Evolutionary conservation across 768 basidiomycete genomes (phyloP), one percentile per base, ranked within the genome.

Genomic region (Rossbeevera mucosa): DNA sequence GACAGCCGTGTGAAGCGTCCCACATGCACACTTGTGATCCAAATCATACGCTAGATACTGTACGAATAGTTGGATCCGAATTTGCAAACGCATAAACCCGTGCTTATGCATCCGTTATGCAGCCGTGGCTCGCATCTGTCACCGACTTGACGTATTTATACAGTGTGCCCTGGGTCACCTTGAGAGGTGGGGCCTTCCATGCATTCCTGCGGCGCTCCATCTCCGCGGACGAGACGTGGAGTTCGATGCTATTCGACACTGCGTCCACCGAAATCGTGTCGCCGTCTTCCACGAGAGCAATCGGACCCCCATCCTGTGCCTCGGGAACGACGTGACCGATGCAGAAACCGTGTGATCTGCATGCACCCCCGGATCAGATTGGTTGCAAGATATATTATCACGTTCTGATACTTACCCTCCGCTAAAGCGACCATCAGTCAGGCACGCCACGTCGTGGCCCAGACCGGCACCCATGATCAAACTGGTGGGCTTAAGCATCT

Each of bases 401-500:
- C 47, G 53, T 30, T 36, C 48, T 57, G 59, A 51, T 38, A 77
- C 86, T 72, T 63, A 96, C 93, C 94, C 94, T 75, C 94, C 94
- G 67, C 90, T 92, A 77, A 99, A 99, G 59, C 96, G 85, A 47
- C 96, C 96, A 72, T 99, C 95, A 16, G 96, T 99, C 59, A 99
- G 71, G 70, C 92, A 97, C 33, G 95, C 95, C 45, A 98, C 96
- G 61, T 98, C 95, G 59, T 88, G 75, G 11, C 96, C 96, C 11
- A 98, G 79, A 11, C 96, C 96, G 12, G 96, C 96, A 50, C 96
- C 96, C 91, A 99, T 98, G 70, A 99, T 94, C 64, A 98, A 69
- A 74, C 91, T 91, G 28, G 95, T 98, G 22, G 94, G 94, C 69
- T 97, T 97, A 53, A 98, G 79, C 96, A 99, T 99, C 76, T 99